These are phyloP conservation scores for Amanita thiersii DNA, from an alignment of 768 basidiomycete species.

Conservation along the genomic window DNA sequence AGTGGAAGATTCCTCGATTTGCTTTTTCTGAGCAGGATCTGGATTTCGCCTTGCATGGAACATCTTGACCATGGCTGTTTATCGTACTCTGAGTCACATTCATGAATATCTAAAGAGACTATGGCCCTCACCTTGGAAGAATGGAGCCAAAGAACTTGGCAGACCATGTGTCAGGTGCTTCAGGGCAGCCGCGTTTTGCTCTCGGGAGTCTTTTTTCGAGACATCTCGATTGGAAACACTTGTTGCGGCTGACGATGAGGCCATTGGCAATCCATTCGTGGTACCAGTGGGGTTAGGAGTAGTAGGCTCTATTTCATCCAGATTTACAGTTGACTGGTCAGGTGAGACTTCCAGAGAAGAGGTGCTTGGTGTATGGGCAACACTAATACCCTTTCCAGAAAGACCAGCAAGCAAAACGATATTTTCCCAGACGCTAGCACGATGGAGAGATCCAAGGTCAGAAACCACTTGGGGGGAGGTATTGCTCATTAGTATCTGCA, in stretches of 20 bases:
- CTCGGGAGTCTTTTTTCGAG: slow-evolving; percentile 37
- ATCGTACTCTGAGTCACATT: neutral
- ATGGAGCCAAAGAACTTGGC: slow-evolving; percentile 66
- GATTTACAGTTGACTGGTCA: slow-evolving; percentile 29
- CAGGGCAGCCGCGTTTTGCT: slow-evolving; percentile 67
- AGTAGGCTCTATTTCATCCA: slow-evolving; percentile 27
- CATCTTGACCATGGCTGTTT: slow-evolving; percentile 74
- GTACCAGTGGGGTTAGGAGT: slow-evolving; percentile 23
- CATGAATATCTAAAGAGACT: neutral
- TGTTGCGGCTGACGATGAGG: slow-evolving; percentile 10
- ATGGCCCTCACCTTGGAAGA: slow-evolving; percentile 68
- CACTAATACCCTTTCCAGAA: slow-evolving; percentile 43
- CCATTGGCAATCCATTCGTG: slow-evolving; percentile 21
- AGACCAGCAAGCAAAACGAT: slow-evolving; percentile 63
- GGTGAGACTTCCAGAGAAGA: slow-evolving; percentile 45
- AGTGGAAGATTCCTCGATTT: slow-evolving; percentile 61
- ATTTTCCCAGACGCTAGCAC: slow-evolving; percentile 82
- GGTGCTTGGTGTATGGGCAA: slow-evolving; percentile 30
- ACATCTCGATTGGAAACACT: slow-evolving; percentile 17
- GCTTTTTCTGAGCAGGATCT: slow-evolving; percentile 69
- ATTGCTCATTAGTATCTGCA: slow-evolving; percentile 65
- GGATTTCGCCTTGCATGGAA: slow-evolving; percentile 76
- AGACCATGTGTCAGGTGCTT: slow-evolving; percentile 76
- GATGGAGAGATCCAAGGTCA: slow-evolving; percentile 74
- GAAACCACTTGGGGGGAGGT: slow-evolving; percentile 55